phyloP scores from a whole-genome alignment of 768 basidiomycete genomes.

The Boletus tomentosulus region DNA sequence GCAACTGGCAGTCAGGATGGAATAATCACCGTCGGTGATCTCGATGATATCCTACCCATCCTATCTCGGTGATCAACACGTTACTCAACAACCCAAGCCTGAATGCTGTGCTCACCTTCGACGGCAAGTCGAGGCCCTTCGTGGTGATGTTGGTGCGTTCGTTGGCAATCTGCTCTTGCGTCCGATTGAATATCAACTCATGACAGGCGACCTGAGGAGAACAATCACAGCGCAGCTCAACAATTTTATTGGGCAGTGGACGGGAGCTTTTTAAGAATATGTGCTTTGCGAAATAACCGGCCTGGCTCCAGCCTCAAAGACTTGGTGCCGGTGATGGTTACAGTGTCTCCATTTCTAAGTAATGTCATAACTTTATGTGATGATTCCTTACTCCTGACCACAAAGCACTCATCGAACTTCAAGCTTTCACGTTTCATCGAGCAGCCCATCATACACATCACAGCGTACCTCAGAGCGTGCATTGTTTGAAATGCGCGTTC shows the following conservation, averaged over 20 bases:
- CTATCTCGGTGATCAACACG: too few relatives aligned
- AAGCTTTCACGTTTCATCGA: not conserved
- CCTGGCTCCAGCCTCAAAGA: too few relatives aligned
- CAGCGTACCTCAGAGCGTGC: slow-evolving; percentile 21
- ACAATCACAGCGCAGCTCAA: not conserved
- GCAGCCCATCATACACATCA: not conserved
- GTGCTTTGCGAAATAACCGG: not conserved
- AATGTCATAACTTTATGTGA: not conserved
- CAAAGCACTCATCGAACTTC: not conserved
- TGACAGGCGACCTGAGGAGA: not conserved
- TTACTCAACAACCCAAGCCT: not conserved
- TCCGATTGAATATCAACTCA: not conserved
- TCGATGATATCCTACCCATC: too few relatives aligned
- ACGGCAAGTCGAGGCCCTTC: too few relatives aligned
- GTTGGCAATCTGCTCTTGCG: too few relatives aligned
- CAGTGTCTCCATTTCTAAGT: too few relatives aligned
- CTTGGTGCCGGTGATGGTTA: too few relatives aligned
- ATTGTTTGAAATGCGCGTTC: slow-evolving; percentile 33
- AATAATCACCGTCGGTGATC: too few relatives aligned
- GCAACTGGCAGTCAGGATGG: too few relatives aligned
- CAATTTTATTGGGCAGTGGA: not conserved
- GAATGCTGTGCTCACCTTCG: too few relatives aligned
- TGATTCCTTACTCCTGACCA: too few relatives aligned
- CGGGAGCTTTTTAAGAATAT: not conserved
- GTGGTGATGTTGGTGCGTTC: not conserved